These are phyloP conservation scores for Hypholoma sublateritium DNA, from an alignment of 768 basidiomycete genomes.

Conservation along the genomic window DNA sequence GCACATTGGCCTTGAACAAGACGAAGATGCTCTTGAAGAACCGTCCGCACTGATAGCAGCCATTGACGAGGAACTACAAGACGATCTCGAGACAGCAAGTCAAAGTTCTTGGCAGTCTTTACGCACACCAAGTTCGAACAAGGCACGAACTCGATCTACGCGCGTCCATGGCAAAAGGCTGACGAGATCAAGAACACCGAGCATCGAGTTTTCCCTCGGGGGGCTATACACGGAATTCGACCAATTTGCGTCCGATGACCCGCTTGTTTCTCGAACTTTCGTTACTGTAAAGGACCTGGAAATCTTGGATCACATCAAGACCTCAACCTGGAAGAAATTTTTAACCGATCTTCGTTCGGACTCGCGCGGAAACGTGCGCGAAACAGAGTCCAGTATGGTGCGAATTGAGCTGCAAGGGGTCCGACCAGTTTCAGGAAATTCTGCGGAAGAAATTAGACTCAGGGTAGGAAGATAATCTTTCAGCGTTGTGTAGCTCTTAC, in stretches of 20 bases:
- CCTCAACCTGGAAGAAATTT: slow-evolving; percentile 98
- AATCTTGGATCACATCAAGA: slow-evolving; percentile 96
- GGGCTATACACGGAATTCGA: slow-evolving; percentile 69
- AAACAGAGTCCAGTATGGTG: slow-evolving; percentile 94
- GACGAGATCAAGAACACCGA: slow-evolving; percentile 71
- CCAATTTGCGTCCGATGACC: slow-evolving; percentile 53
- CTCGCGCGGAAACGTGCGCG: slow-evolving; percentile 83
- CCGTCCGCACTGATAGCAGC: slow-evolving; percentile 80
- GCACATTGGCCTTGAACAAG: slow-evolving; percentile 86
- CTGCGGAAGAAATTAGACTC: slow-evolving; percentile 75
- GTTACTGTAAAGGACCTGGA: slow-evolving; percentile 74
- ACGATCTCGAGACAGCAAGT: slow-evolving; percentile 69
- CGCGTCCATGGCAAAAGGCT: slow-evolving; percentile 60
- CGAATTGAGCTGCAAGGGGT: slow-evolving; percentile 77
- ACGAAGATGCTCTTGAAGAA: slow-evolving; percentile 67
- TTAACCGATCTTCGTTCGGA: slow-evolving; percentile 83
- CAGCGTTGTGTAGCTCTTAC: not conserved
- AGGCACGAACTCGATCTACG: slow-evolving; percentile 35
- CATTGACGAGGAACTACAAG: slow-evolving; percentile 87
- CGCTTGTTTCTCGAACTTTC: slow-evolving; percentile 64
- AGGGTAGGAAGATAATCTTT: slow-evolving; percentile 49
- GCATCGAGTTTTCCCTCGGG: slow-evolving; percentile 80
- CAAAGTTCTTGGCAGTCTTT: slow-evolving; percentile 93
- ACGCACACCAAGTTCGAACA: slow-evolving; percentile 47
- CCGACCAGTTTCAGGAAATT: slow-evolving; percentile 64